These are phyloP conservation scores for Nakaseomyces delphensis DNA, from an alignment of 1,139 yeast genomes.

Conservation along the genomic window DNA sequence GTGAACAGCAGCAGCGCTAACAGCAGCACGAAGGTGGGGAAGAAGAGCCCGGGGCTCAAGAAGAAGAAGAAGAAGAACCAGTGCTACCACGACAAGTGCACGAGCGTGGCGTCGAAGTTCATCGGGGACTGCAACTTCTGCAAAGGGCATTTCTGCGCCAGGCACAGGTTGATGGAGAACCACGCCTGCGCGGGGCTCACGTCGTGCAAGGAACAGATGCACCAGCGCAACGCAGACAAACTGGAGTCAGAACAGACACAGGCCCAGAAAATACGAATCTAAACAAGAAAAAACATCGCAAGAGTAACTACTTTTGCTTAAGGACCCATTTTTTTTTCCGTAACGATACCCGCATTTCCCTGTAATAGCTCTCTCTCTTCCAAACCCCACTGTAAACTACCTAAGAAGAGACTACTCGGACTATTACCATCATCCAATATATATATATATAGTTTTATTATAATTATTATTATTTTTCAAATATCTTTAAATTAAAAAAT, in stretches of 20 bases:
- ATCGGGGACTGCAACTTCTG: slow-evolving; percentile 87
- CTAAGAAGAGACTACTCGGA: too few relatives aligned
- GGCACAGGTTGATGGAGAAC: slow-evolving; percentile 78
- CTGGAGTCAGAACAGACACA: slow-evolving; percentile 40
- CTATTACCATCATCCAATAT: too few relatives aligned
- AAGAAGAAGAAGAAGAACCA: slow-evolving; percentile 46
- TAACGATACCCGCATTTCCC: too few relatives aligned
- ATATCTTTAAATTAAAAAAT: too few relatives aligned
- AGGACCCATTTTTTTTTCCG: too few relatives aligned
- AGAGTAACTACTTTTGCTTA: too few relatives aligned
- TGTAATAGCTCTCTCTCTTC: too few relatives aligned
- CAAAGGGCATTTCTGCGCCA: slow-evolving; percentile 78
- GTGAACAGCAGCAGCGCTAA: not conserved
- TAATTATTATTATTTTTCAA: too few relatives aligned
- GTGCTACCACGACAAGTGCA: slow-evolving; percentile 57
- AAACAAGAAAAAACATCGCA: slow-evolving; percentile 4
- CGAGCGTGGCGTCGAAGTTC: slow-evolving; percentile 63
- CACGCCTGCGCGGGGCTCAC: slow-evolving; percentile 75
- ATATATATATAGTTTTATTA: too few relatives aligned
- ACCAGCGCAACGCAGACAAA: slow-evolving; percentile 46
- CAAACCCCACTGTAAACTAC: too few relatives aligned
- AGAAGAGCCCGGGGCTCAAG: slow-evolving; percentile 1
- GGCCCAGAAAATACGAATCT: slow-evolving; percentile 36
- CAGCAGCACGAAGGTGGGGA: slow-evolving; percentile 3
- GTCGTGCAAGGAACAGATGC: slow-evolving; percentile 72